Base-by-base conservation (phyloP, 2,329 filamentous ascomycete genomes). In the Westerdykella sp. region DNA sequence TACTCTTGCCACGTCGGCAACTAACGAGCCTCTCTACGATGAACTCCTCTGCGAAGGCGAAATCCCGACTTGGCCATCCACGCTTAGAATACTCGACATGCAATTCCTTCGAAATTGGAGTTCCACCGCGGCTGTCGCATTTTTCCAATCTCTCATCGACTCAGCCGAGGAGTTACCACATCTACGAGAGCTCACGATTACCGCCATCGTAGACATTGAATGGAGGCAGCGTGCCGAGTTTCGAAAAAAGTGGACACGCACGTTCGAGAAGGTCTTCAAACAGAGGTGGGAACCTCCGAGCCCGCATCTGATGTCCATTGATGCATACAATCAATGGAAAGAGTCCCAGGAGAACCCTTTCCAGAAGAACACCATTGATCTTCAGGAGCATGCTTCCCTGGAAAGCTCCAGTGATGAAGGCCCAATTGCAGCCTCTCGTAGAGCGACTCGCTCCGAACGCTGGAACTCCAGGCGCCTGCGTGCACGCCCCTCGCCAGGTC, bases 221-320 rank as follows among this genome's bases (percentile, higher is more conserved):
- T 95, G 89, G 87, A 83, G 88, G 48, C 80, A 88, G 59, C 80
- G 91, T 34, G 85, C 85, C 14, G 76, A 77, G n/a, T 83, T 96
- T 57, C 79, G 90, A 32, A 80, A 84, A 51, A 78, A 80, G 50
- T 95, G 89, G 87, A 81, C 81, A 39, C 73, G 77, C n/a, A 81
- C 75, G 49, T 71, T 96, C 40, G 77, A 81, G 43, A 74, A 72
- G 11, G 76, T 88, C 2, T 90, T 87, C 55, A 73, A 81, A 39
- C 73, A 79, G 13, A 68, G 64, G 2, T 66, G 63, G 13, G 50
- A 66, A 15, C 61, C 73, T 3, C 78, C 78, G 1, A 63, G 57
- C 39, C 56, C 63, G 4, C 55, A 69, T 37, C 60, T 74, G 11
- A 67, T 63, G 13, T 74, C 71, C 0, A 46, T 72, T 9, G 60